Base-by-base conservation (phyloP, 139 green algal genomes). In the Ettlia oleoabundans region DNA sequence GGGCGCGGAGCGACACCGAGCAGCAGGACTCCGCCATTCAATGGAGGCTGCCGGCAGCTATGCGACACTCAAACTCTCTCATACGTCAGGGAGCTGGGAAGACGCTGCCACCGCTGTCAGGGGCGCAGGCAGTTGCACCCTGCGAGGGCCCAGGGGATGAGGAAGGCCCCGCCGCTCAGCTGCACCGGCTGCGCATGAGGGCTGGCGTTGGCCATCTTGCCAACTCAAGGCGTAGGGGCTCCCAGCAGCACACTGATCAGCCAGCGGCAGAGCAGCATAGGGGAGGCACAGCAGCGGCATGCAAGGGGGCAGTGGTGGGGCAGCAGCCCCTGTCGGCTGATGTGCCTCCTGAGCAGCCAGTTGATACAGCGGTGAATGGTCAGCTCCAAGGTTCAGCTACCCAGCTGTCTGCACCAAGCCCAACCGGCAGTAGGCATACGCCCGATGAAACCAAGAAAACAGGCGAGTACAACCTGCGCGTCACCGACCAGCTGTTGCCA, bases 1-100 rank as follows among this genome's bases (percentile, higher is more conserved):
- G 73, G 53, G 73, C 53, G 19, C 52, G 35, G n/a, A 80, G 73
- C 24, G 73, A 80, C 35, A 68, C 35, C 26, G 73, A 80, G 24
- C 73, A 80, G 53, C 73, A 52, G 35, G 53, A 52, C 32, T 35
- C 35, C 26, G 58, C 52, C 73, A 53, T 43, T 1, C 15, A 64
- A 9, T 69, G 73, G 73, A 40, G 40, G 35, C 53, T 80, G 53
- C 73, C 53, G 26, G 52, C 53, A 37, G 33, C 73, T 3, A 37
- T 69, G 53, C 53, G 73, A 1, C 64, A 43, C 2, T 40, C 53
- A 13, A 6, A 26, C 30, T n/a, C n/a, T n/a, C n/a, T n/a, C n/a
- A n/a, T n/a, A n/a, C n/a, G n/a, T n/a, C n/a, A n/a, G 65, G 2
- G 10, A 6, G 15, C 5, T 22, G 10, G 21, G 33, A 5, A 51